phyloP scores from a whole-genome alignment of 2,329 filamentous ascomycete species.

The Orbilia javanica region DNA sequence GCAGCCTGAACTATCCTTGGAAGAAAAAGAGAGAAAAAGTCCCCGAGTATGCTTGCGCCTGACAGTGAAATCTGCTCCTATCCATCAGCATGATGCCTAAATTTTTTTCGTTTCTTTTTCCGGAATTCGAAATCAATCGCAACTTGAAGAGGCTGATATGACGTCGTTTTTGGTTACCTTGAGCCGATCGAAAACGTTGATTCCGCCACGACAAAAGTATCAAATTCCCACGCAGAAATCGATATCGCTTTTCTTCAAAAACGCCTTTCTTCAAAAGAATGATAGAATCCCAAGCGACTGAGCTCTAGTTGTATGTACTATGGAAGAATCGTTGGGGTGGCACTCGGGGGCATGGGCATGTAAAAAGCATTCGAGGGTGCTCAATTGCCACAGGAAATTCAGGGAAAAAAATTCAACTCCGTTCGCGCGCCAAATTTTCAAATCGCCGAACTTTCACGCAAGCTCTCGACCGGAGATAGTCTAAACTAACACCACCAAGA shows the following conservation, averaged over 20 bases:
- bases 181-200: not conserved
- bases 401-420: not conserved
- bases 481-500: not conserved
- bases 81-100: not conserved
- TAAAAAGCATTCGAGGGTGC: not conserved
- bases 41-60: not conserved
- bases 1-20: not conserved
- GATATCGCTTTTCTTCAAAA: too few relatives aligned
- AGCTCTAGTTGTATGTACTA: not conserved
- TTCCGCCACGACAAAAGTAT: not conserved
- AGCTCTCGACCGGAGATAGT: not conserved
- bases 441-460: slow-evolving; percentile 21
- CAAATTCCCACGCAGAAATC: not conserved
- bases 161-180: slow-evolving; percentile 7
- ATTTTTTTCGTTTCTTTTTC: not conserved
- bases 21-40: not conserved
- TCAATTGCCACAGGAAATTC: not conserved
- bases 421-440: slow-evolving; percentile 12
- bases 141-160: slow-evolving; percentile 2
- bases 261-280: too few relatives aligned
- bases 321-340: not conserved
- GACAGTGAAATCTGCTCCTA: not conserved
- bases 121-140: not conserved
- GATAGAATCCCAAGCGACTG: not conserved
- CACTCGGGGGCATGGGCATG: not conserved